Base-by-base conservation (phyloP, 768 basidiomycete species). In the Exidia glandulosa region DNA sequence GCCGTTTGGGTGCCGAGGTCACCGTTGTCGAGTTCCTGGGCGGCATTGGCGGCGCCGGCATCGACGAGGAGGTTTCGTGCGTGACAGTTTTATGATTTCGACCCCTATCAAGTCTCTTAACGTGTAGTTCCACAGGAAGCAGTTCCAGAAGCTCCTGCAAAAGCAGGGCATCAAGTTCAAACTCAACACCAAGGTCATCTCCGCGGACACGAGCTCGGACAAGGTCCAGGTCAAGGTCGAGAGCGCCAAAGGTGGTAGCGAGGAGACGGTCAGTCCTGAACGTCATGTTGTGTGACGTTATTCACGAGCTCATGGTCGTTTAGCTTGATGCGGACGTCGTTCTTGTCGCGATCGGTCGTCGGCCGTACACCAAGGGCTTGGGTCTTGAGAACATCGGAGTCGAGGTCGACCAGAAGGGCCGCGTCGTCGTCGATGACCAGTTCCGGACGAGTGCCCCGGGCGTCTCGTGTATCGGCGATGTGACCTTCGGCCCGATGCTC, bases 91-190 rank as follows among this genome's bases (percentile, higher is more conserved):
- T 60, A 32, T 16, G 10, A 37, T 27, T 12, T 50, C 57, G 41
- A 73, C 25, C 13, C 32, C 41, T 3, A 14, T 48, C n/a, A 25
- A 37, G 9, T 14, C 31, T 13, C 27, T 59, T 27, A 23, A 14
- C 61, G 50, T 59, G 29, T 57, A 1, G 10, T 32, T 30, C 32
- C 55, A 45, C 64, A 94, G 91, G 33, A 97, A 97, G 71, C 83
- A 85, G 70, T 97, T 98, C 88, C 96, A 98, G 76, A 86, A 86
- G 70, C 81, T 85, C 27, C 76, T 98, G 62, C 65, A 79, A 48
- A 98, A 97, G 77, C 96, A 99, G 72, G 94, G 94, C 52, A 70
- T 99, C 73, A 97, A 98, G 75, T 99, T 99, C 84, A 94, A 93
- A 77, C 80, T 95, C 62, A 91, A 90, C 80, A 95, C 93, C 68